Evolutionary conservation across 108 stramenopile species (phyloP).

Genomic region (Nitzschia sp.): DNA sequence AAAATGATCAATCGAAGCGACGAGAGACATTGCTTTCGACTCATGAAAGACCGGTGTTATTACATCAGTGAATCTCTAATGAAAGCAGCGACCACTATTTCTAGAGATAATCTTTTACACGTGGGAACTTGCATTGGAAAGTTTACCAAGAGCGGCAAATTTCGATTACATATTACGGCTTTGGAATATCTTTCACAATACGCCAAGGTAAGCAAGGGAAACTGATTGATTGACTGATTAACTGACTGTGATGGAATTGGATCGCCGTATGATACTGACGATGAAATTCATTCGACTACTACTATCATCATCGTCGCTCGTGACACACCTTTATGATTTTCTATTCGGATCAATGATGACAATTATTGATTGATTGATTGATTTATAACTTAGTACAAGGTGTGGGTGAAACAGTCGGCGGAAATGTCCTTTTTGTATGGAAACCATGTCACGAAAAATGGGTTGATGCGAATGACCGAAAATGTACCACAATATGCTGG

Average conservation of each 20-base stretch:
- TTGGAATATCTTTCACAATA: conserved; percentile 95
- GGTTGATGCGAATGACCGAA: conserved; percentile 96
- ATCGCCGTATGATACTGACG: no score
- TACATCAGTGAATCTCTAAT: conserved; percentile 90
- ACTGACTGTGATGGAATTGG: background rate
- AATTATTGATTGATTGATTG: background rate
- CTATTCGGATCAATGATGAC: no score
- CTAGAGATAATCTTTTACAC: conserved; percentile 83
- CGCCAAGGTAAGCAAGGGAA: conserved; percentile 61
- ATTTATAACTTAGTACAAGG: conserved; percentile 72
- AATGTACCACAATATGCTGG: conserved; percentile 96
- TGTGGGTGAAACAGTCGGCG: conserved; percentile 97
- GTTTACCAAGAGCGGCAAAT: conserved; percentile 97
- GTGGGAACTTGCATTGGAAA: conserved; percentile 98
- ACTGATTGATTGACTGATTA: background rate
- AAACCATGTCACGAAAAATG: conserved; percentile 95
- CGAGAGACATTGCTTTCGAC: conserved; percentile 84
- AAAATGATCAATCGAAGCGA: conserved; percentile 87
- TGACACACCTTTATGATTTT: no score
- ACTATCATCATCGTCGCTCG: no score
- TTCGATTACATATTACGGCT: conserved; percentile 93
- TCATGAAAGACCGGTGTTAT: conserved; percentile 94
- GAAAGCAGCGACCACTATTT: conserved; percentile 81
- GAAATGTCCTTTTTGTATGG: conserved; percentile 99
- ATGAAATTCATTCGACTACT: no score